These are phyloP conservation scores for Lumnitzera littorea DNA, from an alignment of 345 rosid genomes.

Conservation along the genomic window DNA sequence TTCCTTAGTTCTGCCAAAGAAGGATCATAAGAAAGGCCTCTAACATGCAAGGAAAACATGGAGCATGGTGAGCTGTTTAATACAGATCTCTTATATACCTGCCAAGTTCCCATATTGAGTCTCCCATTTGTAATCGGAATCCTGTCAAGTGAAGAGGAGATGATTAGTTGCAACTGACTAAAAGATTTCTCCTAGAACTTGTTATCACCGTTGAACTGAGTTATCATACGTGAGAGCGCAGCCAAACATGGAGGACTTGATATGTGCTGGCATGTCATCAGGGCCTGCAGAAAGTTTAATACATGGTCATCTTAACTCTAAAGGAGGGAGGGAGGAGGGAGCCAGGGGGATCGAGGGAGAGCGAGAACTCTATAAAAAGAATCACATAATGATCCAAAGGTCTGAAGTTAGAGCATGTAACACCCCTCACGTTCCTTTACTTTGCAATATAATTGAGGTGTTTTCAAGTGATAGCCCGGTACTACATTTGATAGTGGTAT, in stretches of 20 bases:
- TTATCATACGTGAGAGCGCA: slow-evolving; percentile 63
- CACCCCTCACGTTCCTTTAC: too few relatives aligned
- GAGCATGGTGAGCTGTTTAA: too few relatives aligned
- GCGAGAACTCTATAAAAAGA: background rate
- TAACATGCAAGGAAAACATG: too few relatives aligned
- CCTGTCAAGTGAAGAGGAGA: slow-evolving; percentile 32
- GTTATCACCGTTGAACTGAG: slow-evolving; percentile 2
- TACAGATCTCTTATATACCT: slow-evolving; percentile 30
- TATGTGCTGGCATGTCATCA: slow-evolving; percentile 99
- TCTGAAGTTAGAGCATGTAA: too few relatives aligned
- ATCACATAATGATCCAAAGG: background rate
- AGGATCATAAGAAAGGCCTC: background rate
- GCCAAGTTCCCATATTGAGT: slow-evolving; percentile 97
- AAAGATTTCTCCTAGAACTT: slow-evolving; percentile 1
- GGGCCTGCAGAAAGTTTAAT: slow-evolving; percentile 48
- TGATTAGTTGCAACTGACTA: slow-evolving; percentile 3
- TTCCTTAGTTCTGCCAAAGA: background rate
- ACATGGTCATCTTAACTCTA: background rate
- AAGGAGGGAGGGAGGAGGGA: background rate
- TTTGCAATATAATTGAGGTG: too few relatives aligned
- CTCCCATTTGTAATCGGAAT: slow-evolving; percentile 76
- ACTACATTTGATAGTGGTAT: too few relatives aligned
- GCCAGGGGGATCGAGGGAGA: too few relatives aligned
- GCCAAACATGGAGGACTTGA: slow-evolving; percentile 94
- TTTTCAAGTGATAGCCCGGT: too few relatives aligned